These are phyloP conservation scores for Heritiera fomes DNA, from an alignment of 345 rosid species.

Conservation along the genomic window DNA sequence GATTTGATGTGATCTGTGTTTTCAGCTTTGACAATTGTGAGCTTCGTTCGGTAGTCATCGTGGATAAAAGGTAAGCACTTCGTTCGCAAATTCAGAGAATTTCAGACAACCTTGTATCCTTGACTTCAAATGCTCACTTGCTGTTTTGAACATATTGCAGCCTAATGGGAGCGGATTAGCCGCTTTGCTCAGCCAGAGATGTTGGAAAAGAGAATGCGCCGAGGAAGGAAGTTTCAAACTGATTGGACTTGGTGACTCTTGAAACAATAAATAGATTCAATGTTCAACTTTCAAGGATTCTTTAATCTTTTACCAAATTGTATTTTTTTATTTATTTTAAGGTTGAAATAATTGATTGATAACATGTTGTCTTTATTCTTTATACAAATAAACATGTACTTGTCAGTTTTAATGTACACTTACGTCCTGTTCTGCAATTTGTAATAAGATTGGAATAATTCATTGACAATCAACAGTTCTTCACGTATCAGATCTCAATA, in stretches of 20 bases:
- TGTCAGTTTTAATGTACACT: background rate
- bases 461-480: background rate
- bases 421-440: background rate
- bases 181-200: conserved; percentile 7
- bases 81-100: background rate
- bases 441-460: background rate
- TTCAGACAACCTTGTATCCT: background rate
- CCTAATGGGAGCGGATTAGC: conserved; percentile 22
- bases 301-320: background rate
- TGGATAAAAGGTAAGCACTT: conserved; percentile 39
- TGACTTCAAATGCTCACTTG: background rate
- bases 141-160: conserved; percentile 22
- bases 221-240: conserved; percentile 20
- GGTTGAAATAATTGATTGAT: background rate
- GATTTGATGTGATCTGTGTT: background rate
- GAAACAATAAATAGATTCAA: background rate
- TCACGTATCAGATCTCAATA: background rate
- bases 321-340: background rate
- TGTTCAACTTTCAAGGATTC: background rate
- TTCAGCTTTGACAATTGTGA: conserved; percentile 63
- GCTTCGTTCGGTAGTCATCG: conserved; percentile 49
- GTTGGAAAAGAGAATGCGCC: background rate
- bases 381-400: background rate
- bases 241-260: background rate
- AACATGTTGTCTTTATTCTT: background rate